A percentile compares a stretch with the other conserved stretches of the same genome.
Conservation (phyloP, 2,329 filamentous ascomycete species). For the Huntiella savannae region DNA sequence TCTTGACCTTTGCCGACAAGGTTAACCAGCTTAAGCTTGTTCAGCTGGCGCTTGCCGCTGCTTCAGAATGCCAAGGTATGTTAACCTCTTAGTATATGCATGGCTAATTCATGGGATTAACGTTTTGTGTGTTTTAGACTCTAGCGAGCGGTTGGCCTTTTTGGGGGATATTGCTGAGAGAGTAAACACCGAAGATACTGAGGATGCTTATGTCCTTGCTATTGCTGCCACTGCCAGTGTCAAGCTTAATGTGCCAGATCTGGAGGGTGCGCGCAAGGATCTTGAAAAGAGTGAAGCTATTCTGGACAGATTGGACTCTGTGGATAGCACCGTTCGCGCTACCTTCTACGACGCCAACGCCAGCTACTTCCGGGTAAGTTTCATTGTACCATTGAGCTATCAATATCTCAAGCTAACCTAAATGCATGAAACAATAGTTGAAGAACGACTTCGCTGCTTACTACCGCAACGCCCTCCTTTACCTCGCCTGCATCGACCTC, state of each 20-base stretch:
- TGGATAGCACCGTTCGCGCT: slow-evolving; percentile 89
- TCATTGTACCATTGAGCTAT: neutral
- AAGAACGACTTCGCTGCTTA: slow-evolving; percentile 89
- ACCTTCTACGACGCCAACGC: slow-evolving; percentile 92
- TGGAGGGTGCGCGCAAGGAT: slow-evolving; percentile 69
- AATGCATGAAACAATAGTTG: slow-evolving; percentile 19
- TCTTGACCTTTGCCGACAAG: slow-evolving; percentile 91
- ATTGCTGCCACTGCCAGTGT: slow-evolving; percentile 76
- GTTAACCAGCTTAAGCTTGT: slow-evolving; percentile 98
- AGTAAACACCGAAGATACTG: slow-evolving; percentile 79
- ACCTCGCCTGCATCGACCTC: slow-evolving; percentile 87
- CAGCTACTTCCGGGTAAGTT: slow-evolving; percentile 63
- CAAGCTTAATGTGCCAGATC: slow-evolving; percentile 60
- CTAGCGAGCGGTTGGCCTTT: slow-evolving; percentile 70
- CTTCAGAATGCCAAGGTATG: slow-evolving; percentile 62
- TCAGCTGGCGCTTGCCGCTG: slow-evolving; percentile 69
- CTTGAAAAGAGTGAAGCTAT: slow-evolving; percentile 75
- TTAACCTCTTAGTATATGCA: neutral
- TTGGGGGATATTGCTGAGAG: slow-evolving; percentile 66
- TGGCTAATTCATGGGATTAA: neutral
- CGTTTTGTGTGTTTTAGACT: slow-evolving; percentile 37
- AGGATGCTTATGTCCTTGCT: slow-evolving; percentile 91
- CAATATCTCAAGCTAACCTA: neutral
- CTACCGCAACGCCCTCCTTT: slow-evolving; percentile 93
- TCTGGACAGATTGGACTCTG: slow-evolving; percentile 79